These are phyloP conservation scores for Triticum timopheevii DNA, from an alignment of 176 grass and related monocot genomes.

Conservation along the genomic window DNA sequence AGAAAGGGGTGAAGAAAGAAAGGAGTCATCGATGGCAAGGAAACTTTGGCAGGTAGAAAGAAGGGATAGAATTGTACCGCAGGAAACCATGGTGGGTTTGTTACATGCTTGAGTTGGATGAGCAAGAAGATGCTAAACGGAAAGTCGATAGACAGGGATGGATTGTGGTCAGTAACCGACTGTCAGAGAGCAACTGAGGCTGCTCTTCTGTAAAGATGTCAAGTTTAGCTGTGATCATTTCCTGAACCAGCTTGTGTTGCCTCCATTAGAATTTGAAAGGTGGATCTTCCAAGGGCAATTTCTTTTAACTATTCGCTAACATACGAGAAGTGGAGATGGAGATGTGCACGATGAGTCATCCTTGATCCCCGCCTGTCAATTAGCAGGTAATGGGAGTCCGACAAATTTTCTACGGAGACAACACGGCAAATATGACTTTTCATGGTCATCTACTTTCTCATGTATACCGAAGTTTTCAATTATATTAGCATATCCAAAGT, in stretches of 20 bases:
- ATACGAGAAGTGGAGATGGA: conserved; percentile 16
- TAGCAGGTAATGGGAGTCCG: conserved; percentile 17
- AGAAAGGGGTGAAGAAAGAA: neutral
- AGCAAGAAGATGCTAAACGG: conserved; percentile 39
- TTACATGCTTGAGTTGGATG: conserved; percentile 37
- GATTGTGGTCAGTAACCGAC: conserved; percentile 33
- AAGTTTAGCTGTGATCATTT: conserved; percentile 29
- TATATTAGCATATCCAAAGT: conserved; percentile 18
- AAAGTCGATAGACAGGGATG: conserved; percentile 29
- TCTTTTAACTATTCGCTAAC: neutral
- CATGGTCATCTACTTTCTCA: conserved; percentile 19
- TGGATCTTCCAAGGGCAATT: neutral
- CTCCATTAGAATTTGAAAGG: neutral
- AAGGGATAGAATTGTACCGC: conserved; percentile 27
- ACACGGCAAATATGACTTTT: neutral
- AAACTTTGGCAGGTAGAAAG: conserved; percentile 54
- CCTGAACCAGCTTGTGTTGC: conserved; percentile 24
- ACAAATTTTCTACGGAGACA: conserved; percentile 8
- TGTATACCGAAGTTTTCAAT: neutral
- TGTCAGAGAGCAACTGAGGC: conserved; percentile 26
- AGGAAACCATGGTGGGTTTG: conserved; percentile 42
- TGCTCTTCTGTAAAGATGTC: conserved; percentile 30
- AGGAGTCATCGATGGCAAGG: conserved; percentile 28
- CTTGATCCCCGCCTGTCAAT: neutral
- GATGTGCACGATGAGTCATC: conserved; percentile 38